Evolutionary conservation across 768 basidiomycete species (phyloP).

Genomic region (Mycena epipterygia): DNA sequence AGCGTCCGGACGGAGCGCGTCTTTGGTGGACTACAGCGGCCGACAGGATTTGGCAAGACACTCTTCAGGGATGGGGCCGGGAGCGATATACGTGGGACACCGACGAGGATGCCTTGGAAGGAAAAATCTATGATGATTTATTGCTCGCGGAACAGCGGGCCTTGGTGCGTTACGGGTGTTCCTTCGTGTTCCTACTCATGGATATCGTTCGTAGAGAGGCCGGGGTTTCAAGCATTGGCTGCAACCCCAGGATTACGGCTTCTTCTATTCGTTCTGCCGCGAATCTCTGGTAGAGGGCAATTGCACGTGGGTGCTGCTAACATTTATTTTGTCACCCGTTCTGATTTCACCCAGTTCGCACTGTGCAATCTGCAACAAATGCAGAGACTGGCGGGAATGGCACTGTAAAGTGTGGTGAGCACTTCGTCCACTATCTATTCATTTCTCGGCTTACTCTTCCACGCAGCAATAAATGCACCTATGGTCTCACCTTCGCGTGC

Average conservation of each 20-base stretch:
- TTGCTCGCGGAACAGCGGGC: not conserved
- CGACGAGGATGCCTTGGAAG: not conserved
- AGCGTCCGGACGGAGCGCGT: constrained; percentile 1
- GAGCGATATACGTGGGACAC: not conserved
- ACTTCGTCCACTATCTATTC: no score
- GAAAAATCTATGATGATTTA: not conserved
- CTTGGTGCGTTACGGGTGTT: not conserved
- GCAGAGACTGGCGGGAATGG: not conserved
- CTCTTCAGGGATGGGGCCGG: not conserved
- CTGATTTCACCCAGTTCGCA: not conserved
- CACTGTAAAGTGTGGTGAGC: not conserved
- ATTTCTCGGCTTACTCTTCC: not conserved
- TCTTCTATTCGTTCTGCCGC: constrained; percentile 12
- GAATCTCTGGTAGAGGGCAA: not conserved
- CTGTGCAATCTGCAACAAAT: not conserved
- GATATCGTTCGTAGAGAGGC: not conserved
- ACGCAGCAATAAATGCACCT: not conserved
- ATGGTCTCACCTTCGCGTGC: not conserved
- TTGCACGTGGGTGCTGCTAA: not conserved
- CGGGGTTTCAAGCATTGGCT: constrained; percentile 10
- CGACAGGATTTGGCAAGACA: not conserved
- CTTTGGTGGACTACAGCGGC: not conserved
- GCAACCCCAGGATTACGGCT: not conserved
- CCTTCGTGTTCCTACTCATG: not conserved
- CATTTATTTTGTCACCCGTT: no score